These are phyloP conservation scores for Larix kaempferi DNA, from an alignment of 75 land plant genomes.

Conservation along the genomic window DNA sequence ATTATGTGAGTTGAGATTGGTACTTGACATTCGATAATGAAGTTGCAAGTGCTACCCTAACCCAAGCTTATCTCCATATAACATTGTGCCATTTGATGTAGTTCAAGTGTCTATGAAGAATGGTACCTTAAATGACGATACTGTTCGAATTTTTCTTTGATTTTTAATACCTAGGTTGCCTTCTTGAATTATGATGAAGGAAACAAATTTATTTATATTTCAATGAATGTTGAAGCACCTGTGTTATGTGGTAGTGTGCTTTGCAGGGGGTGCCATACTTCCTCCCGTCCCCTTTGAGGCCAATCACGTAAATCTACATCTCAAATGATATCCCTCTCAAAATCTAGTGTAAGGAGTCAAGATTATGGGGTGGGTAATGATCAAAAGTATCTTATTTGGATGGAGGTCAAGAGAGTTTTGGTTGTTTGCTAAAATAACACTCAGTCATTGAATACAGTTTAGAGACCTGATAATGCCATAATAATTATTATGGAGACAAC, in stretches of 20 bases:
- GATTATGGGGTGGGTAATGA: too few relatives aligned
- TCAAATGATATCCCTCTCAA: too few relatives aligned
- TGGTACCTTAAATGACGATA: slow-evolving; percentile 52
- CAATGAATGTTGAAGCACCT: not conserved
- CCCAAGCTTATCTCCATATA: not conserved
- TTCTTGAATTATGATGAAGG: not conserved
- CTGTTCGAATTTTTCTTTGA: slow-evolving; percentile 59
- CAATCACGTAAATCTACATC: not conserved
- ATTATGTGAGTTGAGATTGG: not conserved
- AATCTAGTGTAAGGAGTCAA: too few relatives aligned
- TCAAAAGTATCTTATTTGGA: too few relatives aligned
- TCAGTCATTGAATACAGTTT: too few relatives aligned
- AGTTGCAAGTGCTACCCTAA: not conserved
- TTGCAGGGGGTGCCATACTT: too few relatives aligned
- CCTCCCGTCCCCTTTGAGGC: not conserved
- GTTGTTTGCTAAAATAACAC: too few relatives aligned
- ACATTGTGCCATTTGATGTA: slow-evolving; percentile 22
- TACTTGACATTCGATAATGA: not conserved
- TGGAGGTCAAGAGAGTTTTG: too few relatives aligned
- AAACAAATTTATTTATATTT: not conserved
- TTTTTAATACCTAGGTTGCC: not conserved
- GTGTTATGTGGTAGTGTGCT: not conserved
- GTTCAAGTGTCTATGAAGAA: slow-evolving; percentile 82
- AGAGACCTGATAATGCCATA: too few relatives aligned
- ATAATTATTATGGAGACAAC: too few relatives aligned